Evolutionary conservation across 306 rosid genomes (phyloP).

Genomic region (Sphenostylis stenocarpa): DNA sequence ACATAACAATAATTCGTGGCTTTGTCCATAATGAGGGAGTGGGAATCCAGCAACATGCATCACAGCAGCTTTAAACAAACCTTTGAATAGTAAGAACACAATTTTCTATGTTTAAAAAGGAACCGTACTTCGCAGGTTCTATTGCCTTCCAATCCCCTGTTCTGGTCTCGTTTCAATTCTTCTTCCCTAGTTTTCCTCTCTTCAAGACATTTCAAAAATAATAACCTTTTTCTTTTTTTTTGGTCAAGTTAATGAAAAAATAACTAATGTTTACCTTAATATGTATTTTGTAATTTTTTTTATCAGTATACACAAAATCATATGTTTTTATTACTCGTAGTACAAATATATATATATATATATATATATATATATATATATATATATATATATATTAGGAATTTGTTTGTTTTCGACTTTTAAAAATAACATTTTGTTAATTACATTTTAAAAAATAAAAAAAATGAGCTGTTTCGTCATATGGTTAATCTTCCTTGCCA

Average conservation of each 20-base stretch:
- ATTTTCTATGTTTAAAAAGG: not conserved
- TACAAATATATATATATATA: too few relatives aligned
- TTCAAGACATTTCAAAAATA: not conserved
- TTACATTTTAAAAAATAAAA: too few relatives aligned
- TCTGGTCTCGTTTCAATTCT: not conserved
- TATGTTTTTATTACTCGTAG: too few relatives aligned
- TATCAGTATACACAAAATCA: too few relatives aligned
- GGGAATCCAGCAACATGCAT: conserved; percentile 16
- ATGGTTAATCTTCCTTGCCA: too few relatives aligned
- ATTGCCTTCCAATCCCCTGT: not conserved
- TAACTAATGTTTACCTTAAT: not conserved
- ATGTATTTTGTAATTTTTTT: not conserved
- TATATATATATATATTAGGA: too few relatives aligned
- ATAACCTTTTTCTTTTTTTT: too few relatives aligned
- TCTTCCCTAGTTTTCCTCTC: not conserved
- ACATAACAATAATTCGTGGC: not conserved
- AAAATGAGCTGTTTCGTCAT: too few relatives aligned
- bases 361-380: too few relatives aligned
- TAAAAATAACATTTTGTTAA: too few relatives aligned
- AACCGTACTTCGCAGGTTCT: not conserved
- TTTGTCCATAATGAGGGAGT: conserved; percentile 7
- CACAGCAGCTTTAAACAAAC: not conserved
- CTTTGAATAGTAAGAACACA: not conserved
- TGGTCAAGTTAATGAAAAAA: too few relatives aligned
- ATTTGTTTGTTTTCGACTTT: too few relatives aligned